Percentiles rank a stretch among this genome's conserved stretches.
Conservation (phyloP, 2,329 filamentous ascomycete species). For the Aspergillus glaucus region DNA sequence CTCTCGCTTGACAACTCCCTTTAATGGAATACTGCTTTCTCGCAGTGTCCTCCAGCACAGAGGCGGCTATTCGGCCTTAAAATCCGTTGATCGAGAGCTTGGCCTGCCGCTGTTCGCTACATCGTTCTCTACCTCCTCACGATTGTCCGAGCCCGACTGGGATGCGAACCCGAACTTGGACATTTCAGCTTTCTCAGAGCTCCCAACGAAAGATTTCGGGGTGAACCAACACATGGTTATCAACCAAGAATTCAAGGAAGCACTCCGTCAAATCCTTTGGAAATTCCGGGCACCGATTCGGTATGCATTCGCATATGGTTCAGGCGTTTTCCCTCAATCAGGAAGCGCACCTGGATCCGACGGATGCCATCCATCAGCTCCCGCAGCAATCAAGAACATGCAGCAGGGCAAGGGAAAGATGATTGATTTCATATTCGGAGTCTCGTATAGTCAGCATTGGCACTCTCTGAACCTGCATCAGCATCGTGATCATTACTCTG, state of each 20-base stretch:
- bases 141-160: slow-evolving; percentile 52
- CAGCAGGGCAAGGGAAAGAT: slow-evolving; percentile 88
- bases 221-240: slow-evolving; percentile 96
- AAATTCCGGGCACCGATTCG: slow-evolving; percentile 88
- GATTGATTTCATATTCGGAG: slow-evolving; percentile 97
- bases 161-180: slow-evolving; percentile 67
- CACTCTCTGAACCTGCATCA: slow-evolving; percentile 86
- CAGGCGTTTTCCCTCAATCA: slow-evolving; percentile 84
- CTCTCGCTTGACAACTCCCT: slow-evolving; percentile 16
- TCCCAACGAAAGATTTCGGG: slow-evolving; percentile 76
- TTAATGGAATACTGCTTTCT: slow-evolving; percentile 8
- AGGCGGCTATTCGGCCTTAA: slow-evolving; percentile 7
- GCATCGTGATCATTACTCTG: slow-evolving; percentile 88
- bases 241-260: slow-evolving; percentile 91
- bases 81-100: slow-evolving; percentile 7
- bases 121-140: slow-evolving; percentile 28
- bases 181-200: slow-evolving; percentile 67
- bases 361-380: slow-evolving; percentile 69
- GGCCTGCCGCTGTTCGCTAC: slow-evolving; percentile 15
- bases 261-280: slow-evolving; percentile 77
- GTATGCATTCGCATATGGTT: slow-evolving; percentile 96
- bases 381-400: slow-evolving; percentile 71
- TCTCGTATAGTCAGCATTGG: slow-evolving; percentile 93
- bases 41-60: slow-evolving; percentile 14
- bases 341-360: slow-evolving; percentile 36